Base-by-base conservation (phyloP, 768 basidiomycete species). In the Holtermanniella nyarrowii region DNA sequence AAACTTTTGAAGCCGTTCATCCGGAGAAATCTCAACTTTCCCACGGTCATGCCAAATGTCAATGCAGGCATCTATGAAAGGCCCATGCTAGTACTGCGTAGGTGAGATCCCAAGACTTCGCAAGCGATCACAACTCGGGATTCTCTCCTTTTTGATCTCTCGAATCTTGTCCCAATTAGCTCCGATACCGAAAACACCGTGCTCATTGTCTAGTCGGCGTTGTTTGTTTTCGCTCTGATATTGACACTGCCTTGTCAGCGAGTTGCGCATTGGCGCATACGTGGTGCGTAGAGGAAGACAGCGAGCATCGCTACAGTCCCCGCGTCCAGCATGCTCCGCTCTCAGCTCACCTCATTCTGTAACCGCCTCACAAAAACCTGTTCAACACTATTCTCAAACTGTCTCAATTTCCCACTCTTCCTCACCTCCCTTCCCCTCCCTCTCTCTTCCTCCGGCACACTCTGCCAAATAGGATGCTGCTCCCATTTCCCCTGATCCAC, bases 151-250 rank as follows among this genome's bases (percentile, higher is more conserved):
- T 46, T 85, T 79, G 48, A 95, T 84, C 58, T 73, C 70, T 68
- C 77, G 76, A 53, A 97, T 84, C 72, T 87, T 86, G 26, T 88
- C 84, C 85, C 86, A 88, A 67, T 97, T 86, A 11, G 88, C 86
- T 25, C 89, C 87, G 49, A 95, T 75, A 4, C 91, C 93, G 69
- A 96, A 90, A 55, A 95, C 71, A 3, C 93, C 93, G 37, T 86
- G 72, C 61, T 88, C 84, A 7, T 79, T 77, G 48, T 90, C 84
- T 65, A 83, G 83, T 54, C 76, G 73, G 54, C 82, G 81, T 62
- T 85, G 78, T 66, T 82, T 83, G 52, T 75, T 68, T 59, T 88
- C 82, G 45, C 80, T 53, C 41, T 81, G 83, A 4, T 77, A 75
- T 59, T 84, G 81, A 70, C 93, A 97, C 61, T 81, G 52, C 1